phyloP scores from a whole-genome alignment of 768 basidiomycete genomes.

The Filobasidium wieringae region DNA sequence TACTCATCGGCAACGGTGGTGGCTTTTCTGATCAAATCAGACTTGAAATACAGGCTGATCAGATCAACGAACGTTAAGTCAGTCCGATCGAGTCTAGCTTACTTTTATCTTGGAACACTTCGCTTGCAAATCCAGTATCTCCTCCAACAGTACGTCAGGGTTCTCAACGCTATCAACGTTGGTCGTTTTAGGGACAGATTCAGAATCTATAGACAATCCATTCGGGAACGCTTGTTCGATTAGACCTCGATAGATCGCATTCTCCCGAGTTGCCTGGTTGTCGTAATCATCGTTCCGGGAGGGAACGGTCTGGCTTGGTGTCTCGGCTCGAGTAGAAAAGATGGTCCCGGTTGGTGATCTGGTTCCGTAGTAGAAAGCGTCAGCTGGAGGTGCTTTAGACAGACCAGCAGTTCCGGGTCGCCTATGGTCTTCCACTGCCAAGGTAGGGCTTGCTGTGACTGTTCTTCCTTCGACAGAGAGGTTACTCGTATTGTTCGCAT shows the following conservation, averaged over 20 bases:
- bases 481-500: too few species aligned
- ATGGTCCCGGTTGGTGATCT: conserved; percentile 31
- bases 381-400: conserved; percentile 46
- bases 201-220: too few species aligned
- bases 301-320: background rate
- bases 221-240: conserved; percentile 60
- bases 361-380: conserved; percentile 48
- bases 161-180: conserved; percentile 23
- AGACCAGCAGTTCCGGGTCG: too few species aligned
- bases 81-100: conserved; percentile 22
- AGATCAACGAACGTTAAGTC: conserved; percentile 15
- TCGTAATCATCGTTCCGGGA: background rate
- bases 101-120: conserved; percentile 80
- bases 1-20: conserved; percentile 46
- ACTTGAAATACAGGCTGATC: conserved; percentile 41
- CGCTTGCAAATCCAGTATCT: conserved; percentile 60
- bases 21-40: conserved; percentile 46
- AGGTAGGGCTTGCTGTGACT: too few species aligned
- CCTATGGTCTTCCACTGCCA: too few species aligned
- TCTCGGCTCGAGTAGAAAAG: background rate
- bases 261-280: conserved; percentile 40
- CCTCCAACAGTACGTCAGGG: conserved; percentile 43
- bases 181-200: too few species aligned
- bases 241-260: conserved; percentile 70
- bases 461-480: too few species aligned